These are phyloP conservation scores for Rubia balearica DNA, from an alignment of 305 asterid species.

Conservation along the genomic window DNA sequence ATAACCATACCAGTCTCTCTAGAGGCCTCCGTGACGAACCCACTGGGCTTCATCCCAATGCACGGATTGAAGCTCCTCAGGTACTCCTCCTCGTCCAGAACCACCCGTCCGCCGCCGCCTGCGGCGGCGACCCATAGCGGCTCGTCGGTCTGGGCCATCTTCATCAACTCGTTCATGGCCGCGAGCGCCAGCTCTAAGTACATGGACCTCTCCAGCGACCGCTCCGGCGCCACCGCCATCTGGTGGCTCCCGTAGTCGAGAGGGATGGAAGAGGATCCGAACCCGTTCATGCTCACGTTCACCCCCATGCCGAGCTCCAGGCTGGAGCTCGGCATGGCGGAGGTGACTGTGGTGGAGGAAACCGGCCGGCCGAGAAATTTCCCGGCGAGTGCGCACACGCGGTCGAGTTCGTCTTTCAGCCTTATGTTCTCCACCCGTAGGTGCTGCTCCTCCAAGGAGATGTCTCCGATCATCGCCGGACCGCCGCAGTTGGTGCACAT, in stretches of 20 bases:
- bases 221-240: background rate
- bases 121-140: constrained; percentile 77
- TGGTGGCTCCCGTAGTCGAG: constrained; percentile 33
- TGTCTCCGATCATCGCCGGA: constrained; percentile 72
- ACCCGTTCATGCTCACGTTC: constrained; percentile 50
- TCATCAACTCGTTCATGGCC: constrained; percentile 81
- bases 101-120: constrained; percentile 50
- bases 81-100: constrained; percentile 66
- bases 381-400: too few relatives aligned
- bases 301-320: constrained; percentile 14
- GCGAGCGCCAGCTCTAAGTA: constrained; percentile 77
- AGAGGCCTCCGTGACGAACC: constrained; percentile 73
- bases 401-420: too few relatives aligned
- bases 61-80: constrained; percentile 48
- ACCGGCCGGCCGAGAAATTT: too few relatives aligned
- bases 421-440: constrained; percentile 14
- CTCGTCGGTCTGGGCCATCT: constrained; percentile 55
- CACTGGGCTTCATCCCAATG: constrained; percentile 68
- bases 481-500: constrained; percentile 88
- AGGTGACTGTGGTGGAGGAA: constrained; percentile 20
- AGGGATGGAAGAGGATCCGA: constrained; percentile 29
- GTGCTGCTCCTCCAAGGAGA: constrained; percentile 80
- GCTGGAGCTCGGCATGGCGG: constrained; percentile 31
- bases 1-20: constrained; percentile 73
- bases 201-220: constrained; percentile 64